Evolutionary conservation across 805 yeast species (phyloP).

Genomic region (Phaffomyces antillensis): DNA sequence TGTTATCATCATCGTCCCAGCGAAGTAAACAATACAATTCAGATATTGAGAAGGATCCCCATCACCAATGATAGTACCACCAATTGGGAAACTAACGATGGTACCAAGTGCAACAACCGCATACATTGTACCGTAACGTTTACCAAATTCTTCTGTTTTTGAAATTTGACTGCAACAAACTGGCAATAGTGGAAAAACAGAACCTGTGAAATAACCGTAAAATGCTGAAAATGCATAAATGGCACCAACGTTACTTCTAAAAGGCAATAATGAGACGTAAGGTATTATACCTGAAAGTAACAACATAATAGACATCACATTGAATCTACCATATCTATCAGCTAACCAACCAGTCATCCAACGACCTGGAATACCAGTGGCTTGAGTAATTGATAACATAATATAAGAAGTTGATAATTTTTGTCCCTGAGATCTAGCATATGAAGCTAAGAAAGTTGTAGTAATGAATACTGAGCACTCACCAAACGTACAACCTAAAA

Average conservation of each 20-base stretch:
- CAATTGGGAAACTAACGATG: slow-evolving; percentile 42
- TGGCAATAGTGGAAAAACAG: slow-evolving; percentile 48
- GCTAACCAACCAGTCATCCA: slow-evolving; percentile 37
- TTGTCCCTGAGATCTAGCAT: slow-evolving; percentile 40
- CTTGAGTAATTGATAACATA: slow-evolving; percentile 38
- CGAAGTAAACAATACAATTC: slow-evolving; percentile 28
- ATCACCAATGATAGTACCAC: slow-evolving; percentile 41
- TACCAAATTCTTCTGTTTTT: slow-evolving; percentile 44
- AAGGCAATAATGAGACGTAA: slow-evolving; percentile 32
- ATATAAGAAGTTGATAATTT: slow-evolving; percentile 32
- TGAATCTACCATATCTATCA: slow-evolving; percentile 44
- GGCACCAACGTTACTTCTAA: slow-evolving; percentile 27
- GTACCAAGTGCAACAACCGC: slow-evolving; percentile 50
- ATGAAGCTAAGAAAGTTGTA: slow-evolving; percentile 44
- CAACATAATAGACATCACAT: slow-evolving; percentile 36
- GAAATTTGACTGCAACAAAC: slow-evolving; percentile 55
- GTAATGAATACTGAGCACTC: slow-evolving; percentile 39
- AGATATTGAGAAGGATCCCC: slow-evolving; percentile 28
- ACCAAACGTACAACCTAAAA: slow-evolving; percentile 37
- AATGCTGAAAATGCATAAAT: slow-evolving; percentile 37
- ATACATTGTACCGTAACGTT: slow-evolving; percentile 50
- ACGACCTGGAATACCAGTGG: slow-evolving; percentile 36
- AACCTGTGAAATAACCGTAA: slow-evolving; percentile 49
- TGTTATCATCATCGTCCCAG: slow-evolving; percentile 27
- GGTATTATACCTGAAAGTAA: slow-evolving; percentile 25